Evolutionary conservation across 148 eudicot genomes (phyloP), one percentile per base, ranked within the genome.

Genomic region (Chenopodium album): DNA sequence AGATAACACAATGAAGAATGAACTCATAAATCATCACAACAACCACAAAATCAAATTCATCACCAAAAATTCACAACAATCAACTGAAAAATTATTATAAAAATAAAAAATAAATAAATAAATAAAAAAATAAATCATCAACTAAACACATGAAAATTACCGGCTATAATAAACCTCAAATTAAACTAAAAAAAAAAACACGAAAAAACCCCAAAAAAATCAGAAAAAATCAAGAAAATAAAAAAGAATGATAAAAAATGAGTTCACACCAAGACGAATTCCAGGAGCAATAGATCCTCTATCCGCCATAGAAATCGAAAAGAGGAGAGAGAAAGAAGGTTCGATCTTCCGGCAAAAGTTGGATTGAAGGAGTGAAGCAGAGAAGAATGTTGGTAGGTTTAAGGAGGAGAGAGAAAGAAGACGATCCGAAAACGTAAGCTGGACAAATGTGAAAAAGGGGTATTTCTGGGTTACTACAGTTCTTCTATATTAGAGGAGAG

Each of bases 261-360:
- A 86, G 70, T 71, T 46, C 78, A 74, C 9, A 88, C 90, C 88
- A 50, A 88, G 76, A 66, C 88, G 86, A 81, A 88, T 85, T 71
- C 88, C 90, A 50, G 86, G 83, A 79, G 64, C 44, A 26, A 81
- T 76, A 28, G 90, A 76, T 66, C 90, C 88, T 84, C 80, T 78
- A 48, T 84, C 81, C 63, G 88, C 88, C 90, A 88, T 88, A 13
- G 29, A 60, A 52, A 37, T 20, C 8, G 54, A 32, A 13, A 52
- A 73, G 71, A 78, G 47, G 71, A 37, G 50, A 10, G 59, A 76
- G 80, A 50, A 64, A 52, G 29, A 16, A 71, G 31, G 20, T n/a
- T 63, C 66, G 73, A 76, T 76, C 81, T 41, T 10, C 59, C 78
- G 3, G 72, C 75, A 52, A 37, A 19, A 85, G 71, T 13, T 44